Conservation (phyloP, 2,329 filamentous ascomycete species). For the Zymoseptoria ardabiliae region DNA sequence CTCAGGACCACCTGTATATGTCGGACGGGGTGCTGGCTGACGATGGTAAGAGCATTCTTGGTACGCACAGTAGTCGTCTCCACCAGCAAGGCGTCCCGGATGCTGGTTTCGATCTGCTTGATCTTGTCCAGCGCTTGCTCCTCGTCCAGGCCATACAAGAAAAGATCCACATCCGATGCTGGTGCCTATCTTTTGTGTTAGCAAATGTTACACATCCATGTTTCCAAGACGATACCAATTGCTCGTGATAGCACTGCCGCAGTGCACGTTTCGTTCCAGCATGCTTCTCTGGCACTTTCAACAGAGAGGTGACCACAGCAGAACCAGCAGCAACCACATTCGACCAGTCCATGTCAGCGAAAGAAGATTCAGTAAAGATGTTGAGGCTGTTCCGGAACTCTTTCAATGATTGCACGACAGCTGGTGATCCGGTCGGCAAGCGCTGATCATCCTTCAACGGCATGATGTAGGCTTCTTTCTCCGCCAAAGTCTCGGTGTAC, state of each 20-base stretch:
- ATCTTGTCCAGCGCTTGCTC: constrained; percentile 77
- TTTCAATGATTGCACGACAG: constrained; percentile 58
- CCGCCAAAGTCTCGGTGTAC: constrained; percentile 49
- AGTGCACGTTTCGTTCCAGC: constrained; percentile 35
- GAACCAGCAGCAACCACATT: constrained; percentile 78
- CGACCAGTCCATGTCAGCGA: constrained; percentile 70
- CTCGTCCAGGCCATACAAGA: constrained; percentile 72
- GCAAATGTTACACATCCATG: no score
- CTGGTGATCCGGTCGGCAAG: constrained; percentile 54
- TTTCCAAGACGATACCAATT: constrained; percentile 37
- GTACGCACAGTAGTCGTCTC: constrained; percentile 79
- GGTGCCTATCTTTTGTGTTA: constrained; percentile 44
- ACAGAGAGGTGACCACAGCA: constrained; percentile 68
- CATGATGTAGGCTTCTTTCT: constrained; percentile 64
- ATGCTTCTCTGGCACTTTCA: constrained; percentile 53
- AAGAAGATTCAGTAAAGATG: constrained; percentile 71
- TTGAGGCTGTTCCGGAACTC: constrained; percentile 75
- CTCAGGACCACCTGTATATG: constrained; percentile 82
- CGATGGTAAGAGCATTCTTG: constrained; percentile 82
- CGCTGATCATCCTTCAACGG: constrained; percentile 55
- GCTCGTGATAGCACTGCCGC: constrained; percentile 66
- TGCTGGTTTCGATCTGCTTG: constrained; percentile 66
- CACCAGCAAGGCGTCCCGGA: constrained; percentile 70
- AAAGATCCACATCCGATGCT: constrained; percentile 80
- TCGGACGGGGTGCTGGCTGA: constrained; percentile 64